Conservation (phyloP, 1,139 yeast species). For the Debaryomyces robertsiae region DNA sequence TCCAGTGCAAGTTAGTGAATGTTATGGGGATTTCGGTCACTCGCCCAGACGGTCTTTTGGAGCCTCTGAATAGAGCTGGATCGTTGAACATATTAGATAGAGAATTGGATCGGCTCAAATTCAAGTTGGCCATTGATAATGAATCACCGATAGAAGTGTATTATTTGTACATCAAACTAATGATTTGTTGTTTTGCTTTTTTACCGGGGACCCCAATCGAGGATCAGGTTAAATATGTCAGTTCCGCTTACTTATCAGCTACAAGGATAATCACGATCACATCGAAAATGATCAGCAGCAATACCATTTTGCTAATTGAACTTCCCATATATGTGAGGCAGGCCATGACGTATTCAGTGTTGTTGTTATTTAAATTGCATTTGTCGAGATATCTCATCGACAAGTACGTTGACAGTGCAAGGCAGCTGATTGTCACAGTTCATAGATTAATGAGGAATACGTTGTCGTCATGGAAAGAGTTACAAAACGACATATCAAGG, state of each 20-base stretch:
- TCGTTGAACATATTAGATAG: slow-evolving; percentile 74
- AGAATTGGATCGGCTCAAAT: slow-evolving; percentile 71
- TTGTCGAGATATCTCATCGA: slow-evolving; percentile 75
- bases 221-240: slow-evolving; percentile 83
- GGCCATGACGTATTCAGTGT: slow-evolving; percentile 78
- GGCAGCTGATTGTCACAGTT: slow-evolving; percentile 92
- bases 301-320: slow-evolving; percentile 72
- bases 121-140: slow-evolving; percentile 64
- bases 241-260: slow-evolving; percentile 78
- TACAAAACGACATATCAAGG: slow-evolving; percentile 87
- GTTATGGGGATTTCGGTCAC: slow-evolving; percentile 90
- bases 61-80: slow-evolving; percentile 80
- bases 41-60: slow-evolving; percentile 87
- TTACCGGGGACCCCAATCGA: slow-evolving; percentile 89
- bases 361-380: slow-evolving; percentile 79
- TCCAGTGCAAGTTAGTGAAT: slow-evolving; percentile 80
- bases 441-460: slow-evolving; percentile 87
- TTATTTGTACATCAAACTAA: slow-evolving; percentile 73
- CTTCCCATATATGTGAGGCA: slow-evolving; percentile 87
- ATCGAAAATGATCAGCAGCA: slow-evolving; percentile 56
- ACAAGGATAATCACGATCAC: slow-evolving; percentile 80
- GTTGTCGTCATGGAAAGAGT: slow-evolving; percentile 87
- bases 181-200: slow-evolving; percentile 88
- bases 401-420: slow-evolving; percentile 80
- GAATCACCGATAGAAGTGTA: slow-evolving; percentile 73